Evolutionary conservation across 2,329 filamentous ascomycete species (phyloP).

Genomic region (Pseudogymnoascus sp.): DNA sequence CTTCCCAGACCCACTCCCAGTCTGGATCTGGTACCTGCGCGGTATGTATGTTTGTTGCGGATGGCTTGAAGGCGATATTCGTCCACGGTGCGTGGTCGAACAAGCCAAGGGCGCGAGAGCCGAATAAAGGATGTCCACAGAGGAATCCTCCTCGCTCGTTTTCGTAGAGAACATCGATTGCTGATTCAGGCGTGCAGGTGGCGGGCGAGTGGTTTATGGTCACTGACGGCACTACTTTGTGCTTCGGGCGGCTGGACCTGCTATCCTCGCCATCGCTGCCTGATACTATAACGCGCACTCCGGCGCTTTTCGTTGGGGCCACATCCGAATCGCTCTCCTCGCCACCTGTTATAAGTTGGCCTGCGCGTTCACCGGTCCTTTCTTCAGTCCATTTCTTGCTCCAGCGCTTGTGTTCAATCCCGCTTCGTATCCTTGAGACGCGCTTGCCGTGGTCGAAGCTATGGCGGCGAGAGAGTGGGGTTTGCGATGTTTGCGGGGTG

Average conservation of each 20-base stretch:
- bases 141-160: conserved; percentile 88
- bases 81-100: conserved; percentile 86
- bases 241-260: background rate
- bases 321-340: background rate
- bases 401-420: conserved; percentile 1
- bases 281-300: background rate
- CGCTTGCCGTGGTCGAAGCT: conserved; percentile 1
- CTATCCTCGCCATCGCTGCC: background rate
- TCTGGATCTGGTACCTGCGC: conserved; percentile 89
- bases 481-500: background rate
- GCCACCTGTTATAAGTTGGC: background rate
- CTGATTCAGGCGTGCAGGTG: conserved; percentile 36
- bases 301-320: background rate
- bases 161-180: conserved; percentile 86
- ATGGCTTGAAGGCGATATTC: conserved; percentile 54
- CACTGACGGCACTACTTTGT: background rate
- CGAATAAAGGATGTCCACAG: conserved; percentile 87
- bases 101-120: conserved; percentile 71
- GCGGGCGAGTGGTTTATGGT: conserved; percentile 11
- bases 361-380: background rate
- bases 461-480: background rate
- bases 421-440: background rate
- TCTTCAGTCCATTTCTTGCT: conserved; percentile 9
- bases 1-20: conserved; percentile 79
- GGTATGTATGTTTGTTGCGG: conserved; percentile 64